Conservation (phyloP, 805 yeast species). For the Myxozyma udenii region DNA sequence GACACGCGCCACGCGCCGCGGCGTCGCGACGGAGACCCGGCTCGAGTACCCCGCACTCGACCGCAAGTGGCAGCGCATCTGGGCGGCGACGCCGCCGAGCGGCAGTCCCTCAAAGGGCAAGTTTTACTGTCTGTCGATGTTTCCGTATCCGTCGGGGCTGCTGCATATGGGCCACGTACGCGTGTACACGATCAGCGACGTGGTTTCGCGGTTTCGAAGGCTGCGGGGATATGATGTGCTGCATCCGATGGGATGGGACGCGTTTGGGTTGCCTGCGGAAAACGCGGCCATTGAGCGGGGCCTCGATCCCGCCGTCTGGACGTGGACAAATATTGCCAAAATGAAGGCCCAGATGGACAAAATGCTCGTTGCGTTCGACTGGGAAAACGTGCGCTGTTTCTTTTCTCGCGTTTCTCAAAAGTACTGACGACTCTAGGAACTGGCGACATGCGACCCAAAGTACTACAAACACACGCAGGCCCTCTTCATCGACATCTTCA, state of each 20-base stretch:
- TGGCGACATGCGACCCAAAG: conserved; percentile 79
- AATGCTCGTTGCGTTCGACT: conserved; percentile 85
- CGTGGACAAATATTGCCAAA: conserved; percentile 67
- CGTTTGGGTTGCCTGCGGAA: conserved; percentile 97
- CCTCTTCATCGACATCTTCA: conserved; percentile 67
- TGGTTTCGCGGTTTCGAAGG: conserved; percentile 70
- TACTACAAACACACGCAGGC: conserved; percentile 93
- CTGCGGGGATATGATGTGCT: conserved; percentile 73
- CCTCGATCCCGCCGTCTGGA: conserved; percentile 80
- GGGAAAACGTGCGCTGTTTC: conserved; percentile 51
- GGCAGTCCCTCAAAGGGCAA: conserved; percentile 19
- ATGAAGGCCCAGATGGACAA: conserved; percentile 79
- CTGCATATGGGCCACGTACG: conserved; percentile 93
- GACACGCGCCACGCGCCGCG: not conserved
- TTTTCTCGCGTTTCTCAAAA: not conserved
- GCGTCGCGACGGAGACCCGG: not conserved
- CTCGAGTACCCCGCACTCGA: conserved; percentile 21
- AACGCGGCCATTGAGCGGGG: conserved; percentile 92
- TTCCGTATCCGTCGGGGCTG: conserved; percentile 93
- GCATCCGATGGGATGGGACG: conserved; percentile 99
- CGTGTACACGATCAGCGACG: conserved; percentile 88
- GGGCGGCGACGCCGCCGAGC: conserved; percentile 7
- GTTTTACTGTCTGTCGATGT: conserved; percentile 72
- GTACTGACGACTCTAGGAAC: conserved; percentile 47
- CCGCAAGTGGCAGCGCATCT: conserved; percentile 16